Conservation (phyloP, 331 rosid species). For the Ulmus americana region DNA sequence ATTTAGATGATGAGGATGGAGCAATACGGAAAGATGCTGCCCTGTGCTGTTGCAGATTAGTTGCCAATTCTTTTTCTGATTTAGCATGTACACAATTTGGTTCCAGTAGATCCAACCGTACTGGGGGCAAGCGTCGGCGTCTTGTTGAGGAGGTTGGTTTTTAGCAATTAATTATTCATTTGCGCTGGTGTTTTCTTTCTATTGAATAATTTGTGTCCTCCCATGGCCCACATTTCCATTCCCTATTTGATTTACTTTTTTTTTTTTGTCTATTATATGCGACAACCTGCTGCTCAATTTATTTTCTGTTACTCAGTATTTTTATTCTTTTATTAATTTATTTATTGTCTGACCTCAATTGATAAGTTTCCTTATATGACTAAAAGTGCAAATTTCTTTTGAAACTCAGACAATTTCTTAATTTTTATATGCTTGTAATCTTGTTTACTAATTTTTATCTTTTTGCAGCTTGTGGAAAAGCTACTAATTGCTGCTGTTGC, state of each 20-base stretch:
- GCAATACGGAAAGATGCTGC: constrained; percentile 92
- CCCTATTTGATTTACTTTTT: neutral
- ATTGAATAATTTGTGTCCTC: neutral
- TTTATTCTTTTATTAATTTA: neutral
- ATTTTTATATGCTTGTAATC: neutral
- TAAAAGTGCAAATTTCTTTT: neutral
- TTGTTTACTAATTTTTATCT: constrained; percentile 26
- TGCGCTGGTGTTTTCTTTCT: neutral
- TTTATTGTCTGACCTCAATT: neutral
- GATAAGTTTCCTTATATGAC: neutral
- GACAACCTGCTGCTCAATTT: neutral
- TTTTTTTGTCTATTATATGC: neutral
- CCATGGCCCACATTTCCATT: neutral
- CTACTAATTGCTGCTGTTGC: constrained; percentile 96
- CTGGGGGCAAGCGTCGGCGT: constrained; percentile 77
- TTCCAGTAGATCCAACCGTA: constrained; percentile 59
- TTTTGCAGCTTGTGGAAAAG: constrained; percentile 85
- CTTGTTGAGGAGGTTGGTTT: constrained; percentile 81
- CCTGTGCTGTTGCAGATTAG: constrained; percentile 84
- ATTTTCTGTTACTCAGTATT: neutral
- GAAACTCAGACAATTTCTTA: neutral
- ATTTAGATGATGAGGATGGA: constrained; percentile 95
- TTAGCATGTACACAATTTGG: constrained; percentile 54
- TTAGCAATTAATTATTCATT: constrained; percentile 3
- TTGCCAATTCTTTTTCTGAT: constrained; percentile 74